Base-by-base conservation (phyloP, 495 filamentous ascomycete genomes). In the Aspergillus nanangensis region DNA sequence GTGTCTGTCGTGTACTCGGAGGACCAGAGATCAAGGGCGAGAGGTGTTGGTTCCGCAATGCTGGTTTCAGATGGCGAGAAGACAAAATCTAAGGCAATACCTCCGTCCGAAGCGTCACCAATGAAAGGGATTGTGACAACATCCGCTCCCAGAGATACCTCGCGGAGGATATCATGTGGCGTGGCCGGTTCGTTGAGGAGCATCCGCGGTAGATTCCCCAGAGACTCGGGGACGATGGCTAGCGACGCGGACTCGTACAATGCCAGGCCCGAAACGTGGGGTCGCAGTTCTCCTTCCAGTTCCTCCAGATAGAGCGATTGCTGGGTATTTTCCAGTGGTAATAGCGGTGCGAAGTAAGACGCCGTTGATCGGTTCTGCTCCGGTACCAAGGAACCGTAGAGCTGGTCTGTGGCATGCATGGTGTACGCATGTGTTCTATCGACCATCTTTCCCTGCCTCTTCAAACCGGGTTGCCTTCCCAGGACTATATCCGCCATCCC, bases 341-440 rank as follows among this genome's bases (percentile, higher is more conserved):
- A 69, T 0, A 96, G 61, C 0, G 91, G 87, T 2, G 91, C 91
- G 58, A 96, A 95, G 35, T 90, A 75, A n/a, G 58, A 57, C 8
- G 62, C 56, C 21, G 62, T 59, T 7, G 61, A 52, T 17, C 58
- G 58, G n/a, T 60, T 48, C 15, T 64, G 59, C 9, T 69, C 67
- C 0, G 62, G 53, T 11, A 63, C 50, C 15, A 60, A 55, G 3
- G 60, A 33, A 4, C 67, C 65, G 29, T 82, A 70, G 23, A 92
- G 61, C 29, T 82, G 71, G 14, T 75, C 62, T 20, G 68, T 61
- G 5, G 65, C 67, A 49, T 75, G 65, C 3, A 55, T 72, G 15
- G 89, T 73, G 80, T 82, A 95, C 9, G 72, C 69, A 53, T 87
- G 82, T 0, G 89, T 94, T 39, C 93, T 71, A 52, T 94, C 89